phyloP scores from a whole-genome alignment of 306 rosid genomes.

The Ceratonia siliqua region DNA sequence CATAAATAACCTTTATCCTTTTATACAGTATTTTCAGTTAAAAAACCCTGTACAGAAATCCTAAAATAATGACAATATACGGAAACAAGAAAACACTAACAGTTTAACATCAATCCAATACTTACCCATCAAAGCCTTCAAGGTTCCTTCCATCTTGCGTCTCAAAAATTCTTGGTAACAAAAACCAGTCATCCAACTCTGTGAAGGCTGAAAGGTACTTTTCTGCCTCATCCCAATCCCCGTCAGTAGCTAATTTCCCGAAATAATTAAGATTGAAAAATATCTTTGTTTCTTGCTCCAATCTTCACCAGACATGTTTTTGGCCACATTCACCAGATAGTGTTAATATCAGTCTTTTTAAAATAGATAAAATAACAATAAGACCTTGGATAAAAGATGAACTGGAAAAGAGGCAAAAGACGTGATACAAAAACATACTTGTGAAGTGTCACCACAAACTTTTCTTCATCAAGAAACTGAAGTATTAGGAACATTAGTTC shows the following conservation, averaged over 20 bases:
- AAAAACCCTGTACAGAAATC: not conserved
- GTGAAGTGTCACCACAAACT: constrained; percentile 18
- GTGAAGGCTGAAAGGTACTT: constrained; percentile 32
- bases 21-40: not conserved
- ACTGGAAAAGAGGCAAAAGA: not conserved
- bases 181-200: constrained; percentile 5
- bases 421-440: not conserved
- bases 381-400: not conserved
- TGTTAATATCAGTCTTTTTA: not conserved
- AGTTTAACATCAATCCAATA: not conserved
- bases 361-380: not conserved
- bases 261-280: constrained; percentile 25
- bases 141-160: not conserved
- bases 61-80: not conserved
- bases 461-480: constrained; percentile 35
- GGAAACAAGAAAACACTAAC: not conserved
- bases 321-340: constrained; percentile 1
- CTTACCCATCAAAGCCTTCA: constrained; percentile 5
- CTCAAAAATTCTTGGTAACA: not conserved
- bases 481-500: constrained; percentile 27
- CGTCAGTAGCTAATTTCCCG: constrained; percentile 17
- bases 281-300: constrained; percentile 32
- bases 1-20: not conserved
- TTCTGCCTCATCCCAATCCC: constrained; percentile 25
- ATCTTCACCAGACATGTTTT: constrained; percentile 6